Percentiles rank a stretch among this genome's conserved stretches.
These are phyloP conservation scores for Mycena maculata DNA, from an alignment of 768 basidiomycete genomes.

Conservation along the genomic window DNA sequence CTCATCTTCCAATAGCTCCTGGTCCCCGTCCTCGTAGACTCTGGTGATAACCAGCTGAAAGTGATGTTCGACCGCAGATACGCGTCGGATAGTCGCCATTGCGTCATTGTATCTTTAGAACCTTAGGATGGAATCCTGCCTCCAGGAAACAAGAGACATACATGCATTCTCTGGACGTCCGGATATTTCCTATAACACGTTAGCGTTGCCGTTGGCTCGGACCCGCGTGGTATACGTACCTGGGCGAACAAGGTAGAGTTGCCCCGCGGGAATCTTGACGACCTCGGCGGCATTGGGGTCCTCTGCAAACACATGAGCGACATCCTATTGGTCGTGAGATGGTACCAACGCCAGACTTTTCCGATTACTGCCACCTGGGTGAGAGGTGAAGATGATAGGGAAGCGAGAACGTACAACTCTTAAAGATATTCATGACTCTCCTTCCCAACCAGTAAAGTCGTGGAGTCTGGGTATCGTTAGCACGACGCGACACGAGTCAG, in stretches of 20 bases:
- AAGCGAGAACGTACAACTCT: constrained; percentile 67
- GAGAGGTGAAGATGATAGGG: constrained; percentile 33
- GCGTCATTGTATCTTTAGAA: constrained; percentile 89
- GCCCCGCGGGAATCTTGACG: constrained; percentile 92
- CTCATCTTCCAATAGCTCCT: constrained; percentile 93
- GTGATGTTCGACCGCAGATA: constrained; percentile 79
- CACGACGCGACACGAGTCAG: constrained; percentile 16
- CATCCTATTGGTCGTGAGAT: constrained; percentile 3
- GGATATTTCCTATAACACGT: constrained; percentile 67
- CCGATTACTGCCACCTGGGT: constrained; percentile 72
- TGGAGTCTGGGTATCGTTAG: neutral
- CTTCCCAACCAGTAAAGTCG: neutral
- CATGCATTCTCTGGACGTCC: constrained; percentile 98
- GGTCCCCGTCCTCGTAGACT: constrained; percentile 97
- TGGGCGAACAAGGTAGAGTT: constrained; percentile 90
- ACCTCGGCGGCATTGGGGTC: constrained; percentile 96
- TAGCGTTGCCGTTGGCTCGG: neutral
- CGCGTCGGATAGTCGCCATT: constrained; percentile 91
- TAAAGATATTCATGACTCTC: constrained; percentile 83
- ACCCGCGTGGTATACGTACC: constrained; percentile 43
- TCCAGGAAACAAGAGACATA: constrained; percentile 52
- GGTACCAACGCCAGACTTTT: constrained; percentile 92
- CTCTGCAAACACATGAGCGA: constrained; percentile 62
- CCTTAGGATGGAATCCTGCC: constrained; percentile 4
- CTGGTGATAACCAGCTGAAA: constrained; percentile 96